phyloP scores from a whole-genome alignment of 495 filamentous ascomycete species.

The Lasiosphaeria ovina region DNA sequence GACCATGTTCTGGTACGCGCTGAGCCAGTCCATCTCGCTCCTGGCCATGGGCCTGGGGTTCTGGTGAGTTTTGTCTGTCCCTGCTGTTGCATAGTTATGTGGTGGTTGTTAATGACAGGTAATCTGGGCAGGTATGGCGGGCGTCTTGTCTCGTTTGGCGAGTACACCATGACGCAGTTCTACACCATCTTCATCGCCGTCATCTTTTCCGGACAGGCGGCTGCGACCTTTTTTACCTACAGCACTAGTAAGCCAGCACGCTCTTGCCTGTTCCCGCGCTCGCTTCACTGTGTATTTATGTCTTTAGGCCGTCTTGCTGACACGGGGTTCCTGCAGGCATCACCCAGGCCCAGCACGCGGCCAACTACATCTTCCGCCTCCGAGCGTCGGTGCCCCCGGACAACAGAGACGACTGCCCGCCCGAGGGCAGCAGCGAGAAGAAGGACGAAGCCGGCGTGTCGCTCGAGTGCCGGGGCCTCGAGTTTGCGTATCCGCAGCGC shows the following conservation, averaged over 20 bases:
- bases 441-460: conserved; percentile 37
- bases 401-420: conserved; percentile 20
- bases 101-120: background rate
- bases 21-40: conserved; percentile 40
- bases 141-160: conserved; percentile 33
- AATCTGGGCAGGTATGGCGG: conserved; percentile 26
- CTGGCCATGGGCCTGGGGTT: conserved; percentile 42
- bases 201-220: conserved; percentile 41
- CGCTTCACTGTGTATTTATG: background rate
- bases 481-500: conserved; percentile 55
- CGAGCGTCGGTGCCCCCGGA: conserved; percentile 21
- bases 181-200: conserved; percentile 43
- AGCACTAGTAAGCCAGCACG: conserved; percentile 36
- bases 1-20: conserved; percentile 38
- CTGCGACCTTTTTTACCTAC: conserved; percentile 42
- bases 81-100: background rate
- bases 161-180: conserved; percentile 34
- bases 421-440: conserved; percentile 12
- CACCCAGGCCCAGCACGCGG: conserved; percentile 38
- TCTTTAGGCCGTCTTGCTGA: background rate
- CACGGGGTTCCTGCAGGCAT: conserved; percentile 21
- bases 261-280: background rate
- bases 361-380: conserved; percentile 40
- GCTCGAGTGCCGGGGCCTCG: conserved; percentile 50
- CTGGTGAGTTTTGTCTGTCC: conserved; percentile 26